These are phyloP conservation scores for Fusarium annulatum DNA, from an alignment of 2,329 filamentous ascomycete species.

Conservation along the genomic window DNA sequence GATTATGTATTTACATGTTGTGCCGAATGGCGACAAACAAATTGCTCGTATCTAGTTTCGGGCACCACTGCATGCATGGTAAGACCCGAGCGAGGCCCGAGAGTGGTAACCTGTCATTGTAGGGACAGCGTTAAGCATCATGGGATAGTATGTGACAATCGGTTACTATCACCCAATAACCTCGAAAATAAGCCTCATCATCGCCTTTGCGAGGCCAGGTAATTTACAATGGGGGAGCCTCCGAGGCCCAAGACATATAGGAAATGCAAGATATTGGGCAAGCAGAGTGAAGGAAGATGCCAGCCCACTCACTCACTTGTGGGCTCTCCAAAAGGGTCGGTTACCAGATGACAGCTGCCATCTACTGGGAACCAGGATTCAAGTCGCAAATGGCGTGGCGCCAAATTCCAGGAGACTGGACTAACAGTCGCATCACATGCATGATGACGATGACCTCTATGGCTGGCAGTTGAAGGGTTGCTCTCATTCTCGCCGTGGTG, in stretches of 20 bases:
- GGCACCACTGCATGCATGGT: slow-evolving; percentile 11
- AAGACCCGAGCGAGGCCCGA: neutral
- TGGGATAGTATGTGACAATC: neutral
- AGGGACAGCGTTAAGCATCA: neutral
- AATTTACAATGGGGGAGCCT: neutral
- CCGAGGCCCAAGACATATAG: neutral
- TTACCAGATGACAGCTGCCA: slow-evolving; percentile 2
- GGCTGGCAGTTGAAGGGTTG: neutral
- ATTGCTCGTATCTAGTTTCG: neutral
- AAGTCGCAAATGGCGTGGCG: slow-evolving; percentile 12
- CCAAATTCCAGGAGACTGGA: slow-evolving; percentile 24
- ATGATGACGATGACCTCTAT: slow-evolving; percentile 24
- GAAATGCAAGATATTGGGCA: neutral
- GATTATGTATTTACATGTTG: neutral
- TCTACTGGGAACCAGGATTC: neutral
- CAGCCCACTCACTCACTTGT: neutral
- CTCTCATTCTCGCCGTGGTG: slow-evolving; percentile 2
- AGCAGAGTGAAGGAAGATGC: neutral
- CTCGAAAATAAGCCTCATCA: neutral
- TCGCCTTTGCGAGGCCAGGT: neutral
- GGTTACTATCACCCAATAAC: neutral
- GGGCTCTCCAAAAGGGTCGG: neutral
- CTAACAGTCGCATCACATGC: slow-evolving; percentile 24
- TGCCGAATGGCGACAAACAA: neutral
- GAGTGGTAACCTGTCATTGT: neutral